Evolutionary conservation across 345 rosid species (phyloP).

Genomic region (Carallia pectinifolia): DNA sequence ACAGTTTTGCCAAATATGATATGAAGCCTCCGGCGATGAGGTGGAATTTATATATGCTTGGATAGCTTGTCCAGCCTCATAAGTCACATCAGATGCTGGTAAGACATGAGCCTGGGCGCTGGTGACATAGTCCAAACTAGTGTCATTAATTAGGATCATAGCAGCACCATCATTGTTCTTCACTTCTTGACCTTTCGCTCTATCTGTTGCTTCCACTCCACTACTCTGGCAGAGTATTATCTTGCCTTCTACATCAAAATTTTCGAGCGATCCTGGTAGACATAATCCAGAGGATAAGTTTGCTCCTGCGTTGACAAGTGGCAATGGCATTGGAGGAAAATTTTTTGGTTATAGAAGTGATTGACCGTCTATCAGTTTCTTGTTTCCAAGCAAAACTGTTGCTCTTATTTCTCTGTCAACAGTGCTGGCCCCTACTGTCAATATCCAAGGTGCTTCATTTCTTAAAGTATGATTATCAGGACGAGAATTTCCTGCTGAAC

Average conservation of each 20-base stretch:
- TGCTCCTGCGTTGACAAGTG: conserved; percentile 15
- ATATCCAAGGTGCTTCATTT: conserved; percentile 42
- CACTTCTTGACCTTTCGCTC: conserved; percentile 16
- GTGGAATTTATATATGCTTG: conserved; percentile 11
- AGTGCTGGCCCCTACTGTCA: conserved; percentile 41
- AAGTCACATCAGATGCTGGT: conserved; percentile 17
- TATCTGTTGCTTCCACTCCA: not conserved
- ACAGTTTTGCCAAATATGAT: conserved; percentile 13
- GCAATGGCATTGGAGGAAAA: conserved; percentile 1
- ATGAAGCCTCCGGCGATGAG: conserved; percentile 6
- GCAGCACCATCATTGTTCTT: conserved; percentile 18
- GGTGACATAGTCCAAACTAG: not conserved
- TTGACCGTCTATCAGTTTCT: not conserved
- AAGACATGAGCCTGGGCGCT: not conserved
- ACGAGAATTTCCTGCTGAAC: conserved; percentile 38
- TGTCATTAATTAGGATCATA: conserved; percentile 14
- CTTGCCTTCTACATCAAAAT: conserved; percentile 12
- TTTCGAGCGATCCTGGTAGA: conserved; percentile 6
- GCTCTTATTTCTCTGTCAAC: conserved; percentile 31
- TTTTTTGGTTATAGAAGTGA: conserved; percentile 7
- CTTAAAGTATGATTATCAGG: conserved; percentile 18
- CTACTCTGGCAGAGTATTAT: conserved; percentile 7
- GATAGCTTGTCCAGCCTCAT: conserved; percentile 2
- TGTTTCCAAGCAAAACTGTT: conserved; percentile 35
- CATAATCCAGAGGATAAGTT: not conserved